Base-by-base conservation (phyloP, 2,329 filamentous ascomycete genomes). In the Aspergillus awamori region DNA sequence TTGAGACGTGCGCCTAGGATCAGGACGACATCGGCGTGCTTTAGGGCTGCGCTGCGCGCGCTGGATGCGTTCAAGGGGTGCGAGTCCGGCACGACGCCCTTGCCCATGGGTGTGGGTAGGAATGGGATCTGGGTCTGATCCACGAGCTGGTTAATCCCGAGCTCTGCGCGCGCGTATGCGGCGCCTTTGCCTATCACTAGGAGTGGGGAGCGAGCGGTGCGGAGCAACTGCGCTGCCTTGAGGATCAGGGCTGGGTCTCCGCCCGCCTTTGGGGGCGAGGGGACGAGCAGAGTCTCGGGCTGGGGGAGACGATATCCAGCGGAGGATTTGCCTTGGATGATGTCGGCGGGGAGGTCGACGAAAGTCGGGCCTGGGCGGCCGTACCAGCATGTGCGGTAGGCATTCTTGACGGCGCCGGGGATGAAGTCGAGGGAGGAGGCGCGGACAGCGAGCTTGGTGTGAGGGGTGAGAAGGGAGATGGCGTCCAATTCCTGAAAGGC, bases 401-500 rank as follows among this genome's bases (percentile, higher is more conserved):
- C 82, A 68, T 81, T 80, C 30, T 77, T 76, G 47, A 86, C 79
- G 15, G 78, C 78, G 28, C 76, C 74, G 4, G 81, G 77, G 53
- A 84, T 77, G 17, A 76, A 76, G n/a, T 82, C 79, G 13, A 80
- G 71, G 13, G 72, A 75, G 3, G 79, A 68, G n/a, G 81, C 76
- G 58, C 83, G 76, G 17, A 83, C 73, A 6, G 82, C 76, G 51
- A 83, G 72, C 66, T 86, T 86, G 7, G 81, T 82, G 63, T 85
- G 82, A 0, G 83, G 81, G 11, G 78, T 78, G 10, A 87, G 70
- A 6, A 86, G 72, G 3, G 81, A 77, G 26, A 86, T 77, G 22
- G 83, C 81, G 67, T 86, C 83, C 59, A 86, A 75, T 68, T 86
- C 84, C 70, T 86, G 84, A 64, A 87, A 86, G 30, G 80, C 82